These are phyloP conservation scores for Thelephora aurantiotincta DNA, from an alignment of 768 basidiomycete species.

Conservation along the genomic window DNA sequence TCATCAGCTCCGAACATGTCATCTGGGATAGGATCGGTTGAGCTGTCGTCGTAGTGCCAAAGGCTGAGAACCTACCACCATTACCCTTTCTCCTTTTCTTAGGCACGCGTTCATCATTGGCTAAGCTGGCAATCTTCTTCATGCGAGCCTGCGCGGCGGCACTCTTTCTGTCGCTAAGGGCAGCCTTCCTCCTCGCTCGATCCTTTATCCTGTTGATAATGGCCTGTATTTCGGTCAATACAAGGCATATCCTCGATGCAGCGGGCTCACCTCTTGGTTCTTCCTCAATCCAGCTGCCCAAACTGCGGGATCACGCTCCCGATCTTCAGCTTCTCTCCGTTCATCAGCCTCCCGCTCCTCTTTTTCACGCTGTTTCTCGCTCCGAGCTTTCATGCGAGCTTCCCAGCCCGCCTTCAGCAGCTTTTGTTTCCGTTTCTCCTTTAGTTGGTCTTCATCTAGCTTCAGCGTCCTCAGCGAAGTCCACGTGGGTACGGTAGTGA, in stretches of 20 bases:
- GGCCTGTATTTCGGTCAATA: slow-evolving; percentile 24
- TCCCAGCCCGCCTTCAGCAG: slow-evolving; percentile 90
- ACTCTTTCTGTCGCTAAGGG: slow-evolving; percentile 82
- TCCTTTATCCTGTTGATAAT: slow-evolving; percentile 81
- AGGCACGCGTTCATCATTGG: slow-evolving; percentile 69
- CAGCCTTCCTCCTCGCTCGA: slow-evolving; percentile 62
- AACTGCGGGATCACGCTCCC: slow-evolving; percentile 50
- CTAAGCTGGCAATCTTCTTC: slow-evolving; percentile 89
- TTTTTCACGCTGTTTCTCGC: slow-evolving; percentile 79
- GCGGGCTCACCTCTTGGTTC: slow-evolving; percentile 61
- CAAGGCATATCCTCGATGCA: not conserved
- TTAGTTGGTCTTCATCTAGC: slow-evolving; percentile 83
- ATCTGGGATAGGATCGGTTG: slow-evolving; percentile 28
- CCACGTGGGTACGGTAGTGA: not conserved
- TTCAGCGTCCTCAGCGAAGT: slow-evolving; percentile 12
- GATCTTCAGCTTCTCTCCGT: slow-evolving; percentile 57
- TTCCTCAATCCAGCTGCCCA: slow-evolving; percentile 65
- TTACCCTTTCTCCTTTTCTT: slow-evolving; percentile 79
- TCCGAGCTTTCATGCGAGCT: slow-evolving; percentile 67
- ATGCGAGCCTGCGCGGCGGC: slow-evolving; percentile 91
- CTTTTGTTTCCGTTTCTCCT: slow-evolving; percentile 90
- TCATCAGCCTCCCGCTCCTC: slow-evolving; percentile 51
- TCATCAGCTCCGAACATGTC: slow-evolving; percentile 91
- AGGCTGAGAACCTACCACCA: slow-evolving; percentile 37
- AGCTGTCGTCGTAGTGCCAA: not conserved